phyloP scores from a whole-genome alignment of 2,329 filamentous ascomycete genomes.

The Tolypocladium pustulatum region DNA sequence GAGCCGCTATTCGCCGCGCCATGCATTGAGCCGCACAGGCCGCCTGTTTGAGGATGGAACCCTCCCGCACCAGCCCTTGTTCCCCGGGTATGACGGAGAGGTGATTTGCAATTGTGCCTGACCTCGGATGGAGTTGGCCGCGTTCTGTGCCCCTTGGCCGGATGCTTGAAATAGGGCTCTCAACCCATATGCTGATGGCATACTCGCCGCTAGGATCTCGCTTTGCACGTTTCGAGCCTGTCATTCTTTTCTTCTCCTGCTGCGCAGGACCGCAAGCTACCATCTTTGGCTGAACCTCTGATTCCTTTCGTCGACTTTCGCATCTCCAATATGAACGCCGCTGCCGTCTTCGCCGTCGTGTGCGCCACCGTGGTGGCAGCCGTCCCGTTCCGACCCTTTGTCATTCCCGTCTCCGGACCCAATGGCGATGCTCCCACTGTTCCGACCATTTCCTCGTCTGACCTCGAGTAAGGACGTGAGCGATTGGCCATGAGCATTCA shows the following conservation, averaged over 20 bases:
- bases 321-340: constrained; percentile 11
- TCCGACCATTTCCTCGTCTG: constrained; percentile 5
- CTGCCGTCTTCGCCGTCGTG: constrained; percentile 8
- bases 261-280: background rate
- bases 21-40: background rate
- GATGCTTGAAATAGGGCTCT: background rate
- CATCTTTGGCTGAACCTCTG: background rate
- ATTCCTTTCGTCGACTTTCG: background rate
- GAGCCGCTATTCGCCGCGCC: background rate
- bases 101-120: background rate
- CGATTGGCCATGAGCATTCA: background rate
- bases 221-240: background rate
- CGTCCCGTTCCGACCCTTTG: constrained; percentile 8
- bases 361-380: constrained; percentile 11
- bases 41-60: background rate
- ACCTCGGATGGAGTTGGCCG: background rate
- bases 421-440: background rate
- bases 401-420: background rate
- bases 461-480: constrained; percentile 4
- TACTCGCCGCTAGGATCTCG: background rate
- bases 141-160: background rate
- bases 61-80: background rate
- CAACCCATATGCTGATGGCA: background rate
- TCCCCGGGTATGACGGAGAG: too few species aligned
- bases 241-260: background rate